Evolutionary conservation across 805 yeast genomes (phyloP).

Genomic region (Ogataea polymorpha): DNA sequence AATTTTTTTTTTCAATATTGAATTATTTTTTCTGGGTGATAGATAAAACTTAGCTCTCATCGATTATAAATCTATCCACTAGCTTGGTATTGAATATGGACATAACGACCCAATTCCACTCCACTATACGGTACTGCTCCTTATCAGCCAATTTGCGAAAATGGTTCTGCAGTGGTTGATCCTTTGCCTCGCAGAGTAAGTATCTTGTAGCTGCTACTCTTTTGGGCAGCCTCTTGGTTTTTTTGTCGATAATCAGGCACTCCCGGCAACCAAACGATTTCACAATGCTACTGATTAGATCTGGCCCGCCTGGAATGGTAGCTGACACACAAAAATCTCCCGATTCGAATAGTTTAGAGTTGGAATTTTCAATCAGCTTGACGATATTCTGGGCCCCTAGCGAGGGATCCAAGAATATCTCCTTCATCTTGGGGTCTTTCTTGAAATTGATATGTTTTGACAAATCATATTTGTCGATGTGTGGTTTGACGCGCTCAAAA

Average conservation of each 20-base stretch:
- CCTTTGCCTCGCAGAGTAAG: slow-evolving; percentile 28
- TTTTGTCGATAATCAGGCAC: slow-evolving; percentile 18
- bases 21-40: not conserved
- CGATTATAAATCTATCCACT: slow-evolving; percentile 20
- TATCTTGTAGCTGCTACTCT: slow-evolving; percentile 19
- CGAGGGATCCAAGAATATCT: slow-evolving; percentile 31
- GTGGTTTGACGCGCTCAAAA: slow-evolving; percentile 27
- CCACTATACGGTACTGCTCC: slow-evolving; percentile 39
- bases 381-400: slow-evolving; percentile 18
- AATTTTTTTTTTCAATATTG: slow-evolving; percentile 1
- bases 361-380: slow-evolving; percentile 24
- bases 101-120: slow-evolving; percentile 64
- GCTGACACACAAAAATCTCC: slow-evolving; percentile 53
- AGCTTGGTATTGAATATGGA: slow-evolving; percentile 48
- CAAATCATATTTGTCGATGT: slow-evolving; percentile 25
- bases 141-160: slow-evolving; percentile 26
- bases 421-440: slow-evolving; percentile 31
- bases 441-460: slow-evolving; percentile 32
- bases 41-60: slow-evolving; percentile 6
- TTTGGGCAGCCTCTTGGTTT: slow-evolving; percentile 17
- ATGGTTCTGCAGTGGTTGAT: slow-evolving; percentile 31
- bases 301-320: slow-evolving; percentile 58
- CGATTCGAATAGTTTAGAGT: slow-evolving; percentile 40
- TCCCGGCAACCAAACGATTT: slow-evolving; percentile 50
- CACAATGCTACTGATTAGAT: slow-evolving; percentile 53